phyloP scores from a whole-genome alignment of 371 early-diverging fungal genomes.

The Mortierella sp. region DNA sequence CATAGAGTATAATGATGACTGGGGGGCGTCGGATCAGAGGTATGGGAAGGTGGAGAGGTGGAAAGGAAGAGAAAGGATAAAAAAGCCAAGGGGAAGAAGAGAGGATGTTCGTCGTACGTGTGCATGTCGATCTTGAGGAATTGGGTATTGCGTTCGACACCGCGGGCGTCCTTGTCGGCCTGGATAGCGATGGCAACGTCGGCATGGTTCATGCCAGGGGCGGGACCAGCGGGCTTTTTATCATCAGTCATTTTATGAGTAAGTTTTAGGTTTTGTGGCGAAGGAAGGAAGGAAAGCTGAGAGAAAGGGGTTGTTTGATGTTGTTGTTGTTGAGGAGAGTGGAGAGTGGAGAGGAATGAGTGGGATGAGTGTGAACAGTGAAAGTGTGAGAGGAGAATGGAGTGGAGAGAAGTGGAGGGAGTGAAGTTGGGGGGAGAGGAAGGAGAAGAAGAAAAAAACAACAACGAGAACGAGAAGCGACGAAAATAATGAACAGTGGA shows the following conservation, averaged over 20 bases:
- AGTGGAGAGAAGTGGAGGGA: neutral
- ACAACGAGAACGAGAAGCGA: neutral
- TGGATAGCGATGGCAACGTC: constrained; percentile 44
- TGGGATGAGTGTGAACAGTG: neutral
- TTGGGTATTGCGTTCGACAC: constrained; percentile 53
- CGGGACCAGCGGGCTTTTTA: constrained; percentile 27
- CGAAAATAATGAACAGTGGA: neutral
- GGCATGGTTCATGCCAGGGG: constrained; percentile 55
- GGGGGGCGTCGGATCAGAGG: neutral
- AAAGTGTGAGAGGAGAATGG: neutral
- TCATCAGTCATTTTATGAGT: constrained; percentile 27
- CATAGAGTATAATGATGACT: neutral
- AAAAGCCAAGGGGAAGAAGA: neutral
- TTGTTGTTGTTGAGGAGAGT: neutral
- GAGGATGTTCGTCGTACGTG: constrained; percentile 33
- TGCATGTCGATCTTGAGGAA: constrained; percentile 61
- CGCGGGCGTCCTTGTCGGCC: constrained; percentile 52
- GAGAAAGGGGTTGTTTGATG: neutral
- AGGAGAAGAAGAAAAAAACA: neutral
- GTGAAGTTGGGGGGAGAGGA: neutral
- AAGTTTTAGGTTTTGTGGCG: neutral
- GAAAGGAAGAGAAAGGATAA: neutral
- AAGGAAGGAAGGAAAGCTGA: too few relatives aligned
- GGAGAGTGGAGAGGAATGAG: neutral
- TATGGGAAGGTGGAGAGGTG: neutral